Evolutionary conservation across 441 rosid genomes (phyloP), one percentile per base, ranked within the genome.

Genomic region (Adansonia grandidieri): DNA sequence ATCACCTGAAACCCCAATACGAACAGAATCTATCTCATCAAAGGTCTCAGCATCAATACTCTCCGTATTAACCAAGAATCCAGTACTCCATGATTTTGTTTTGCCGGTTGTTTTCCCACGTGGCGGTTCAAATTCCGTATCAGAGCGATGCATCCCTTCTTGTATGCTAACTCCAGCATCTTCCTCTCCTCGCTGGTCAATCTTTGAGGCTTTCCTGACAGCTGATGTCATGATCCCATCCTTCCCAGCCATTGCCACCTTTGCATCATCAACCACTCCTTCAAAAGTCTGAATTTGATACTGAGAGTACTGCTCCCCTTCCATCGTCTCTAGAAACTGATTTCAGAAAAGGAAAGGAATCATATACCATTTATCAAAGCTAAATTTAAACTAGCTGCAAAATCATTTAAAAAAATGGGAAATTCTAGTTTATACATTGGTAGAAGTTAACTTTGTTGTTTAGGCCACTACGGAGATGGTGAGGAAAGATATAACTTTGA

Each of bases 1-100:
- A 37, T 51, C 40, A 48, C 65, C 42, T n/a, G 57, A 71, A 64
- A 40, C 67, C 68, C 11, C 70, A 0, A 10, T 68, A n/a, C 22
- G 20, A 70, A 17, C 20, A 76, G 54, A 78, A 67, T 67, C 77
- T 66, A 75, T 76, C 58, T 72, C 74, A 22, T 68, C 74, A 69
- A 74, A 58, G 53, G 61, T 77, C 28, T 50, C 69, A 20, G 69
- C 32, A 45, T 13, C 42, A 50, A 54, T 64, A 9, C 73, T 72
- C 6, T 78, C 71, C 6, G 66, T 72, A 60, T 74, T 71, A 71
- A 75, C 22, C 70, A 24, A 57, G 47, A 74, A 66, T 50, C 40
- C 63, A 14, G 40, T 65, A 51, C 32, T 77, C 19, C 15, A 10
- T 65, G 68, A 24, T 51, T 56, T 64, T 44, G 72, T 73, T 56